Evolutionary conservation across 352 stramenopile species (phyloP).

Genomic region (Pythium folliculosum): DNA sequence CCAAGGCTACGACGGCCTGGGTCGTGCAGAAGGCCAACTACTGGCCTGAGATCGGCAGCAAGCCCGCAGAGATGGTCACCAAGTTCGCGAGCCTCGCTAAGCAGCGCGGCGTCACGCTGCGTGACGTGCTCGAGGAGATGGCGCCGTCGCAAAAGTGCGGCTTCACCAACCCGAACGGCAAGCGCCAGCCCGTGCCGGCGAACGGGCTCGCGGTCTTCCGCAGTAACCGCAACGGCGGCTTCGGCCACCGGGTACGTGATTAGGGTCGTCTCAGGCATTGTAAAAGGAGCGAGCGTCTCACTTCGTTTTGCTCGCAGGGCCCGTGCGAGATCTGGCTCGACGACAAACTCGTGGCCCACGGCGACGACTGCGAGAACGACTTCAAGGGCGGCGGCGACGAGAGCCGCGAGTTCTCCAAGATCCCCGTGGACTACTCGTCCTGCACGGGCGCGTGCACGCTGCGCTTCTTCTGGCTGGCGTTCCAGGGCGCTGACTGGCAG

Average conservation of each 20-base stretch:
- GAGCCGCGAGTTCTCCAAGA: conserved; percentile 18
- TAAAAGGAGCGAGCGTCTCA: not conserved
- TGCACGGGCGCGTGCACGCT: conserved; percentile 43
- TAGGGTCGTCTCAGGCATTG: not conserved
- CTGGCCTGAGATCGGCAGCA: conserved; percentile 34
- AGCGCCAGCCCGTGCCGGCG: conserved; percentile 34
- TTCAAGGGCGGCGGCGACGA: conserved; percentile 28
- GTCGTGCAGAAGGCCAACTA: conserved; percentile 31
- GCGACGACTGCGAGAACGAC: conserved; percentile 42
- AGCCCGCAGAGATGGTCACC: conserved; percentile 30
- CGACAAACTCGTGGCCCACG: conserved; percentile 32
- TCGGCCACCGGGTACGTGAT: conserved; percentile 29
- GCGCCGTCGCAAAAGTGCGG: conserved; percentile 35
- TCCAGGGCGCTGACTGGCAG: conserved; percentile 45
- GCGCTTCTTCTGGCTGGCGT: conserved; percentile 49
- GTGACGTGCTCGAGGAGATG: conserved; percentile 40
- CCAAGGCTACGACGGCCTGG: conserved; percentile 19
- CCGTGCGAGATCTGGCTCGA: conserved; percentile 44
- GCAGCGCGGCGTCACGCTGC: conserved; percentile 35
- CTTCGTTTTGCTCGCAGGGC: conserved; percentile 22
- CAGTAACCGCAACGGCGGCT: conserved; percentile 35
- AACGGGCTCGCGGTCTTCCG: conserved; percentile 35
- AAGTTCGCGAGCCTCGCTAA: conserved; percentile 34
- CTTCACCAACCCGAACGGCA: conserved; percentile 33
- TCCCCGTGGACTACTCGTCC: conserved; percentile 38